phyloP scores from a whole-genome alignment of 2,329 filamentous ascomycete species.

The Bipolaris zeicola region DNA sequence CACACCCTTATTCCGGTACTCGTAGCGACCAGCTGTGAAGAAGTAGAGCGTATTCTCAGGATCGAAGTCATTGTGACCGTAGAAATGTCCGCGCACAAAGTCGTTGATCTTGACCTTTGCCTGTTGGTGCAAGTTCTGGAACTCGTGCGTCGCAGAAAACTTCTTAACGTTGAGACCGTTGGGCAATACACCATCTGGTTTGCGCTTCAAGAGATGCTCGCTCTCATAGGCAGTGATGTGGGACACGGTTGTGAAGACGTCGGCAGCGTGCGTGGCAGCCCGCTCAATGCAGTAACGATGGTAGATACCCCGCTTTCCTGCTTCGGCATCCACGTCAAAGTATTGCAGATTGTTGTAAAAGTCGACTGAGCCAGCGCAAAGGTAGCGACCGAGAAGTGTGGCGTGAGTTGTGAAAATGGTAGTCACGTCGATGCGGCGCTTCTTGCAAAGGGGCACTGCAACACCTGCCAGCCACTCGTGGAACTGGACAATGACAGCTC shows the following conservation, averaged over 20 bases:
- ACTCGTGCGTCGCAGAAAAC: slow-evolving; percentile 97
- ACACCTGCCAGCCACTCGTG: slow-evolving; percentile 98
- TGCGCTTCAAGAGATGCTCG: slow-evolving; percentile 95
- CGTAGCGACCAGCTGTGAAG: slow-evolving; percentile 95
- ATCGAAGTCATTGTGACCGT: slow-evolving; percentile 97
- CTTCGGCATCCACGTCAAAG: slow-evolving; percentile 96
- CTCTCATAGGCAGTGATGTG: slow-evolving; percentile 99
- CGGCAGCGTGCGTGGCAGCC: slow-evolving; percentile 85
- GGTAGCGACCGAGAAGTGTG: slow-evolving; percentile 90
- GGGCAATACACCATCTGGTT: slow-evolving; percentile 93
- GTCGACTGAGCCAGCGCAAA: slow-evolving; percentile 95
- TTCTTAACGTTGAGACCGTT: slow-evolving; percentile 99
- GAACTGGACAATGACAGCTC: slow-evolving; percentile 95
- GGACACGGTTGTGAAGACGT: slow-evolving; percentile 98
- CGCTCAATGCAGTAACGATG: slow-evolving; percentile 98
- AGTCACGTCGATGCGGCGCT: slow-evolving; percentile 91
- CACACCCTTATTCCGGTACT: slow-evolving; percentile 97
- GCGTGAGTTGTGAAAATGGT: slow-evolving; percentile 99
- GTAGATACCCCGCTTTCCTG: slow-evolving; percentile 97
- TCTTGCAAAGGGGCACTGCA: slow-evolving; percentile 87
- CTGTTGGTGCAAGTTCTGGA: slow-evolving; percentile 96
- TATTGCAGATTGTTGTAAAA: slow-evolving; percentile 99
- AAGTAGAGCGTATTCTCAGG: slow-evolving; percentile 96
- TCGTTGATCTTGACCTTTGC: slow-evolving; percentile 98
- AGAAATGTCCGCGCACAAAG: slow-evolving; percentile 97